Percentiles rank a stretch among this genome's conserved stretches.
Evolutionary conservation across 78 protist species (phyloP).

Genomic region (Dictyostelium brefeldianum): DNA sequence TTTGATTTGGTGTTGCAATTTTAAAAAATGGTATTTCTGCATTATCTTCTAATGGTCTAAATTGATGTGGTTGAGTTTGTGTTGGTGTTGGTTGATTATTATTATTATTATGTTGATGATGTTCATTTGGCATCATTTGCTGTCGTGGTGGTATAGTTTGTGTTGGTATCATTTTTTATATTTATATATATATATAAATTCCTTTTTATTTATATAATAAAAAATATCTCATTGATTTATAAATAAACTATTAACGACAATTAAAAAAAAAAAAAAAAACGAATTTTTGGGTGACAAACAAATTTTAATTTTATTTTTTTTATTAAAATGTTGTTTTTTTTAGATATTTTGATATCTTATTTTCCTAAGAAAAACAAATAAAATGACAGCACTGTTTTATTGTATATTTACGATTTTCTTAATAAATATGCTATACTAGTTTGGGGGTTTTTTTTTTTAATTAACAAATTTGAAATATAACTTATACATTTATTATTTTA

Average conservation of each 20-base stretch:
- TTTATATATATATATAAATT: too few relatives aligned
- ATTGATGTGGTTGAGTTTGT: neutral
- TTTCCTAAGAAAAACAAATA: too few relatives aligned
- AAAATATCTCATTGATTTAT: neutral
- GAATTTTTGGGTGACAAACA: too few relatives aligned
- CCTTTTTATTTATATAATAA: neutral
- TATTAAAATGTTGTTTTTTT: too few relatives aligned
- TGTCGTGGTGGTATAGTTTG: constrained; percentile 7
- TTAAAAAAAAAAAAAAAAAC: neutral
- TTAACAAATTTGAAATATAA: too few relatives aligned
- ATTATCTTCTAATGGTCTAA: constrained; percentile 1
- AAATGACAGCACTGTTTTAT: too few relatives aligned
- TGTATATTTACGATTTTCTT: too few relatives aligned
- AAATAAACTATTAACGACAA: neutral
- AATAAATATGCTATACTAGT: too few relatives aligned
- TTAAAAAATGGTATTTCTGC: constrained; percentile 26
- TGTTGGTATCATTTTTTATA: neutral
- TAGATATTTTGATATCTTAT: too few relatives aligned
- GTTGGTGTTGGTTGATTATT: neutral
- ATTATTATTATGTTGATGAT: neutral
- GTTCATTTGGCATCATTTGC: neutral
- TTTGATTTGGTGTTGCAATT: constrained; percentile 43
- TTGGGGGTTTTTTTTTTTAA: too few relatives aligned
- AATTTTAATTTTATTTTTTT: too few relatives aligned
- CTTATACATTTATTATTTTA: too few relatives aligned